These are phyloP conservation scores for Pleurozium schreberi DNA, from an alignment of 225 moss, liverwort and hornwort genomes.

Conservation along the genomic window DNA sequence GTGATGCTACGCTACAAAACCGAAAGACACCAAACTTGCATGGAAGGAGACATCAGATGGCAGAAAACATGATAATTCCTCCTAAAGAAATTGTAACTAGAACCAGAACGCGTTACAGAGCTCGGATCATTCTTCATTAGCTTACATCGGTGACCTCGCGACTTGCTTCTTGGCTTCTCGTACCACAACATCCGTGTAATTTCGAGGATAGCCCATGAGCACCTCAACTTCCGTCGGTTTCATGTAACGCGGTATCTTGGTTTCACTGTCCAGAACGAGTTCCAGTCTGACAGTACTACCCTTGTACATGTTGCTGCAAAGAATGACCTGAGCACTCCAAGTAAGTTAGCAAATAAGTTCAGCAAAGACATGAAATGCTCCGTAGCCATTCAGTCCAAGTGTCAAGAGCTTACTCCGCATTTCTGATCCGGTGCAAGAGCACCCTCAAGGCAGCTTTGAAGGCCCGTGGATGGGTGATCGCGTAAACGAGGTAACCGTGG, in stretches of 20 bases:
- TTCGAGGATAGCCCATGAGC: conserved; percentile 78
- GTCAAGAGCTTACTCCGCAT: conserved; percentile 34
- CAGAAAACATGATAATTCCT: neutral
- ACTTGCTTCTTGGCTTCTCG: conserved; percentile 1
- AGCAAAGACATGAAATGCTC: neutral
- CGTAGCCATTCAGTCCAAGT: neutral
- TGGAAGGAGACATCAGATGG: neutral
- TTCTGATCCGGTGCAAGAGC: conserved; percentile 84
- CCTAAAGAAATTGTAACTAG: neutral
- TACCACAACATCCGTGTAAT: conserved; percentile 45
- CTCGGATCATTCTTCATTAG: neutral
- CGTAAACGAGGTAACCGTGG: conserved; percentile 53
- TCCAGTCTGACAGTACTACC: conserved; percentile 47
- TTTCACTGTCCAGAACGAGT: conserved; percentile 54
- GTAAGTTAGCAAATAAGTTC: neutral
- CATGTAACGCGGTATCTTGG: conserved; percentile 58
- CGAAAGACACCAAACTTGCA: neutral
- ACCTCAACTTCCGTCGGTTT: conserved; percentile 62
- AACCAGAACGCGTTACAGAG: neutral
- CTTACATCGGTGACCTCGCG: conserved; percentile 12
- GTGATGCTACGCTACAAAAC: neutral
- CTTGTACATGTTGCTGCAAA: conserved; percentile 57
- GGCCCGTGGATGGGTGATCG: conserved; percentile 69
- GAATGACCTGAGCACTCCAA: conserved; percentile 47
- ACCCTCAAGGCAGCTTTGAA: conserved; percentile 77